phyloP scores from a whole-genome alignment of 2,329 filamentous ascomycete species.

The Dendryphion nanum region DNA sequence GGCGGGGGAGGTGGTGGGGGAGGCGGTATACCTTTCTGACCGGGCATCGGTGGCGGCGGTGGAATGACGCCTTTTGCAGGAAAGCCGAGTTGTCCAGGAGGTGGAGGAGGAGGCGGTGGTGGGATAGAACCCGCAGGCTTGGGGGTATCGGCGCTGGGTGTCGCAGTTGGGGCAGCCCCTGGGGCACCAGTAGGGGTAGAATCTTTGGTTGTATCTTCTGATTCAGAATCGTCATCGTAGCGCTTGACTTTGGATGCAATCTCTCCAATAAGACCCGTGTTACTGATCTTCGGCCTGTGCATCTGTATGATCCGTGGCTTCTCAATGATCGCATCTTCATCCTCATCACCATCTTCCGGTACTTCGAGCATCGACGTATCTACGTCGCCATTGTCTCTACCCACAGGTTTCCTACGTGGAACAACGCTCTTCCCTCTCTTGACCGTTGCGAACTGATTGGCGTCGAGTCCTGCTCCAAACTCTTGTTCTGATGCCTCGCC shows the following conservation, averaged over 20 bases:
- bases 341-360: constrained; percentile 50
- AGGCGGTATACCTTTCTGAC: constrained; percentile 42
- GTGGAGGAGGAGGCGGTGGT: constrained; percentile 51
- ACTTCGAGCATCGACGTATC: constrained; percentile 34
- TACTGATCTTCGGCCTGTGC: constrained; percentile 66
- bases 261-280: constrained; percentile 67
- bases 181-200: constrained; percentile 74
- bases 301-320: constrained; percentile 78
- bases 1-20: constrained; percentile 50
- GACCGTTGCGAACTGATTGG: constrained; percentile 62
- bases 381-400: constrained; percentile 38
- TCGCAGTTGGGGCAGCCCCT: constrained; percentile 65
- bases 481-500: constrained; percentile 42
- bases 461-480: constrained; percentile 59
- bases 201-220: constrained; percentile 70
- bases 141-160: constrained; percentile 54
- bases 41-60: constrained; percentile 49
- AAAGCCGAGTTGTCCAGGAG: constrained; percentile 39
- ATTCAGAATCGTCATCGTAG: constrained; percentile 72
- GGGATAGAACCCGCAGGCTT: constrained; percentile 30
- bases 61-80: constrained; percentile 37
- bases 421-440: constrained; percentile 43
- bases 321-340: constrained; percentile 65
- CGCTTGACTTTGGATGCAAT: constrained; percentile 73
- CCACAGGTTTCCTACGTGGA: constrained; percentile 36